phyloP scores from a whole-genome alignment of 495 filamentous ascomycete genomes.

The Penicillium manginii region DNA sequence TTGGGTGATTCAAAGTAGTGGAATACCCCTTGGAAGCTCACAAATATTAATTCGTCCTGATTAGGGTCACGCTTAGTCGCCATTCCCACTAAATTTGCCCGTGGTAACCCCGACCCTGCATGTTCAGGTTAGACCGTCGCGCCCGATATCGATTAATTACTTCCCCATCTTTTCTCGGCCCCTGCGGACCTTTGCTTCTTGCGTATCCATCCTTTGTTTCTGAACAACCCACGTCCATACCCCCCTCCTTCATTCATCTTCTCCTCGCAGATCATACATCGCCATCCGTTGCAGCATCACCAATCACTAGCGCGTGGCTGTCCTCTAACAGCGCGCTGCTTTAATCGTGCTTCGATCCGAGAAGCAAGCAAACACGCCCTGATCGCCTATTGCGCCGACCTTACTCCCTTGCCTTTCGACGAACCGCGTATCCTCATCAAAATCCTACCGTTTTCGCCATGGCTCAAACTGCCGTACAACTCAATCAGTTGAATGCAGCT shows the following conservation, averaged over 20 bases:
- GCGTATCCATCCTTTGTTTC: conserved; percentile 8
- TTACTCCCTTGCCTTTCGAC: not conserved
- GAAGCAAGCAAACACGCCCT: not conserved
- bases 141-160: not conserved
- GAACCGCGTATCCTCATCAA: not conserved
- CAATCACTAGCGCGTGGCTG: not conserved
- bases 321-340: conserved; percentile 3
- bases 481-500: conserved; percentile 83
- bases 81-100: no score
- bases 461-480: conserved; percentile 59
- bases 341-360: not conserved
- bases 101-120: not conserved
- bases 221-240: not conserved
- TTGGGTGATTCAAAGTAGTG: not conserved
- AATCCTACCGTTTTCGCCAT: conserved; percentile 32
- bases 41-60: no score
- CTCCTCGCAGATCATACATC: not conserved
- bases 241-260: not conserved
- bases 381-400: not conserved
- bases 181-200: conserved; percentile 20
- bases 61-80: not conserved
- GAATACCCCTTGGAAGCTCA: not conserved
- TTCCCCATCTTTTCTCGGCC: conserved; percentile 27
- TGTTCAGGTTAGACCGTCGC: not conserved
- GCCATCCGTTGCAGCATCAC: not conserved